These are phyloP conservation scores for Dysphania ambrosioides DNA, from an alignment of 148 eudicot genomes.

Conservation along the genomic window DNA sequence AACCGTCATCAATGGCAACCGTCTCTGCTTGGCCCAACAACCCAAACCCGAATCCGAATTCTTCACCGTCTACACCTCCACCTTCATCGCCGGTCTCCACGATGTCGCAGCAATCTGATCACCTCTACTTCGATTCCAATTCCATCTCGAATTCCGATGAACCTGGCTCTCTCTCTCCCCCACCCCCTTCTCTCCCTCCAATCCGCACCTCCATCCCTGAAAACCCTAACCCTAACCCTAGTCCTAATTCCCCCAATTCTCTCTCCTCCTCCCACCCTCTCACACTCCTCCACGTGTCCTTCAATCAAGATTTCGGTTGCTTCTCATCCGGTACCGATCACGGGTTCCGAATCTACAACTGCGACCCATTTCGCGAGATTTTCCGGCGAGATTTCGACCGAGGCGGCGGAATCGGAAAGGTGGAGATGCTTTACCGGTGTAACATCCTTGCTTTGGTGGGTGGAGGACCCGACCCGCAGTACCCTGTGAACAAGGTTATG, in stretches of 20 bases:
- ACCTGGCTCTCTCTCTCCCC: slow-evolving; percentile 12
- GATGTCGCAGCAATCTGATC: slow-evolving; percentile 30
- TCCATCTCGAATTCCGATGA: slow-evolving; percentile 11
- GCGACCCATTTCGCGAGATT: slow-evolving; percentile 87
- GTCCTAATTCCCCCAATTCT: slow-evolving; percentile 21
- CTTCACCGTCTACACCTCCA: background rate
- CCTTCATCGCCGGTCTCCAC: slow-evolving; percentile 24
- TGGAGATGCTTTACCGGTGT: slow-evolving; percentile 86
- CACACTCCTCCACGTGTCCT: slow-evolving; percentile 56
- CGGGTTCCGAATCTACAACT: slow-evolving; percentile 74
- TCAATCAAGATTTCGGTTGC: slow-evolving; percentile 77
- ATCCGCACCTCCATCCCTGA: slow-evolving; percentile 23
- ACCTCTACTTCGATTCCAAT: slow-evolving; percentile 24
- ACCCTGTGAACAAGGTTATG: slow-evolving; percentile 81
- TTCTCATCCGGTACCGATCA: slow-evolving; percentile 73
- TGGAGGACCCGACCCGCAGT: slow-evolving; percentile 80
- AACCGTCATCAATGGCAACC: no score
- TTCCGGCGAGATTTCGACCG: slow-evolving; percentile 71
- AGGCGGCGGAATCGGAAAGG: slow-evolving; percentile 72
- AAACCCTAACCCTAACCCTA: slow-evolving; percentile 36
- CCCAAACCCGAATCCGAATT: no score
- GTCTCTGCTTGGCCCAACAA: no score
- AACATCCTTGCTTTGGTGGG: slow-evolving; percentile 86
- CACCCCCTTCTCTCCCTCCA: slow-evolving; percentile 29
- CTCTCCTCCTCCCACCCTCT: slow-evolving; percentile 22